Percentiles rank a stretch among this genome's conserved stretches.
phyloP scores from a whole-genome alignment of 2,329 filamentous ascomycete species.

The Keithomyces neogunnii region DNA sequence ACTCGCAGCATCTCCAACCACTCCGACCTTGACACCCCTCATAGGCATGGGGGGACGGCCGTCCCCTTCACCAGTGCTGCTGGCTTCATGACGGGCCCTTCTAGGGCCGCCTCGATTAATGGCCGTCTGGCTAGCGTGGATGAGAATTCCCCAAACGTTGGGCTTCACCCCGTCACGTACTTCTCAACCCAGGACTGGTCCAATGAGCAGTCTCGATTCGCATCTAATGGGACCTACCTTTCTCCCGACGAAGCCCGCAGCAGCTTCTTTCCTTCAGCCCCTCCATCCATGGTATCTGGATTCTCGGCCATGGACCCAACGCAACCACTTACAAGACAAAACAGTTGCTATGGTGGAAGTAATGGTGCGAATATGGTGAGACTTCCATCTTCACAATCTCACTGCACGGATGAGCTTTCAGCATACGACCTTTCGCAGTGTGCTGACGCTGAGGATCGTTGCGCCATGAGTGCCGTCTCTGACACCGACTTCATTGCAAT shows the following conservation, averaged over 20 bases:
- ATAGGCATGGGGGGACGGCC: constrained; percentile 12
- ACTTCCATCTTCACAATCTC: constrained; percentile 29
- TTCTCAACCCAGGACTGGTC: constrained; percentile 21
- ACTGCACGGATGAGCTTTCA: constrained; percentile 10
- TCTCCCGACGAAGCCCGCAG: constrained; percentile 15
- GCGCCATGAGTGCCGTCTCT: constrained; percentile 20
- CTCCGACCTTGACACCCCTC: constrained; percentile 25
- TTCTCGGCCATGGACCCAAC: constrained; percentile 28
- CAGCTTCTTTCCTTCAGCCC: constrained; percentile 23
- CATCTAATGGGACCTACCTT: constrained; percentile 15
- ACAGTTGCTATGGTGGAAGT: constrained; percentile 28
- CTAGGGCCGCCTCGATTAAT: constrained; percentile 22
- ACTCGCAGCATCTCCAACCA: constrained; percentile 34
- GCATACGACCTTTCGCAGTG: constrained; percentile 14
- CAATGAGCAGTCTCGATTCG: constrained; percentile 16
- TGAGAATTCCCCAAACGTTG: constrained; percentile 25
- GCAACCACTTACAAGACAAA: constrained; percentile 33
- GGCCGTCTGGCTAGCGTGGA: constrained; percentile 26
- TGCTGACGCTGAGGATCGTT: constrained; percentile 10
- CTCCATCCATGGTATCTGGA: constrained; percentile 34
- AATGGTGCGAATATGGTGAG: constrained; percentile 27
- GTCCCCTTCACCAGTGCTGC: constrained; percentile 14
- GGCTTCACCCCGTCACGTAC: constrained; percentile 31
- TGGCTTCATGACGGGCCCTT: constrained; percentile 19
- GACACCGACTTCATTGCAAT: constrained; percentile 26